These are phyloP conservation scores for Mycena olivaceomarginata DNA, from an alignment of 768 basidiomycete genomes.

Conservation along the genomic window DNA sequence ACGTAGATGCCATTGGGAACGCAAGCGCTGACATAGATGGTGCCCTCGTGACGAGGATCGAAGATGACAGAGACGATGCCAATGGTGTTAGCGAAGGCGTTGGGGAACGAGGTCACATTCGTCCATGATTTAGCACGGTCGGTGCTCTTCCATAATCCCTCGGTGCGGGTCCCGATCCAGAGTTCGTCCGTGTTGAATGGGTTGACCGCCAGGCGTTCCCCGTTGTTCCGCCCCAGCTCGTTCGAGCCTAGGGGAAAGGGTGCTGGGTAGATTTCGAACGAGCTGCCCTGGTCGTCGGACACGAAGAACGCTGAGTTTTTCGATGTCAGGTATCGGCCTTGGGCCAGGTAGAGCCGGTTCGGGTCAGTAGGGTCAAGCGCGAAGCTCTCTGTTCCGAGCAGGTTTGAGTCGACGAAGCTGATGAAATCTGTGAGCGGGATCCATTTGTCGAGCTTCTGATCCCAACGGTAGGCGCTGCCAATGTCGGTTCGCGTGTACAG, in stretches of 20 bases:
- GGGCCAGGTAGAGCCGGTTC: slow-evolving; percentile 23
- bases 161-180: slow-evolving; percentile 24
- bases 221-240: slow-evolving; percentile 25
- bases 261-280: slow-evolving; percentile 21
- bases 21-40: slow-evolving; percentile 25
- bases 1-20: slow-evolving; percentile 26
- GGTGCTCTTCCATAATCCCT: slow-evolving; percentile 25
- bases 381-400: slow-evolving; percentile 22
- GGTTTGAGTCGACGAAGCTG: slow-evolving; percentile 25
- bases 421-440: slow-evolving; percentile 27
- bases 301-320: slow-evolving; percentile 23
- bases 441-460: slow-evolving; percentile 24
- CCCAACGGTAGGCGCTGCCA: slow-evolving; percentile 23
- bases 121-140: slow-evolving; percentile 24
- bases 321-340: slow-evolving; percentile 22
- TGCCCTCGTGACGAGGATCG: slow-evolving; percentile 26
- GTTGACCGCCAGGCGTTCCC: slow-evolving; percentile 26
- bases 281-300: slow-evolving; percentile 25
- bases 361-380: slow-evolving; percentile 25
- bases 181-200: slow-evolving; percentile 25
- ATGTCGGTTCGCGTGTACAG: slow-evolving; percentile 27
- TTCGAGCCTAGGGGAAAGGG: slow-evolving; percentile 24
- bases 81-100: slow-evolving; percentile 23
- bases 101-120: slow-evolving; percentile 21
- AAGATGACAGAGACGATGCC: slow-evolving; percentile 25